Evolutionary conservation across 176 grass and related monocot species (phyloP).

Genomic region (Zea mays): Zm-B73-REFERENCE-NAM-5.0 NC_050104.1:122064501-122065000

Average conservation of each 20-base stretch:
- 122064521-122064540: conserved; percentile 28
- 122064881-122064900: too few species aligned
- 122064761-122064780: neutral
- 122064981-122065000: too few species aligned
- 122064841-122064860: conserved; percentile 31
- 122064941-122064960: too few species aligned
- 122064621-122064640: conserved; percentile 11
- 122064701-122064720: too few species aligned
- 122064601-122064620: conserved; percentile 26
- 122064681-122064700: too few species aligned
- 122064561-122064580: conserved; percentile 3
- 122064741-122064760: neutral
- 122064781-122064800: too few species aligned
- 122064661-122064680: too few species aligned
- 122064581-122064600: conserved; percentile 11
- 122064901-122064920: too few species aligned
- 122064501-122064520: conserved; percentile 26
- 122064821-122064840: neutral
- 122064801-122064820: too few species aligned
- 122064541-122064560: neutral
- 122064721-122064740: too few species aligned
- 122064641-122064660: neutral
- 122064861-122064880: neutral
- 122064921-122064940: too few species aligned
- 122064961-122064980: too few species aligned